Percentiles rank a stretch among this genome's conserved stretches.
Evolutionary conservation across 352 stramenopile species (phyloP).

Genomic region (Globisporangium paroecandrum): DNA sequence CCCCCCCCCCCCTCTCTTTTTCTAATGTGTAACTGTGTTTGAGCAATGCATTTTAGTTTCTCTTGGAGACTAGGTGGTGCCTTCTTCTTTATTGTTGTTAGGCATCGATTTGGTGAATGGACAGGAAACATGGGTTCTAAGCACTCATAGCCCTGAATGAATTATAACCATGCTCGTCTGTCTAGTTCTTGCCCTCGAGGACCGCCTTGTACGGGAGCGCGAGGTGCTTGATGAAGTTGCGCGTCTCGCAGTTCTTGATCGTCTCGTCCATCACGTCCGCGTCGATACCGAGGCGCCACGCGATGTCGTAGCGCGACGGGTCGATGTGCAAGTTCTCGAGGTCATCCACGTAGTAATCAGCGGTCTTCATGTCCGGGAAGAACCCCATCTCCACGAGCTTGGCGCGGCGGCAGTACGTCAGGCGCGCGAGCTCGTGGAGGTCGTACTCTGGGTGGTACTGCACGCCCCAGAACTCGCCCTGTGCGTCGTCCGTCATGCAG

Average conservation of each 20-base stretch:
- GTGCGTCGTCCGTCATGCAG: conserved; percentile 11
- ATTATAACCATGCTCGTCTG: background rate
- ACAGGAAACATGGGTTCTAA: background rate
- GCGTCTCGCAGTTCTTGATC: conserved; percentile 69
- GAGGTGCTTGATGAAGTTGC: conserved; percentile 86
- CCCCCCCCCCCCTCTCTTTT: background rate
- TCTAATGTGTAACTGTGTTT: conserved; percentile 1
- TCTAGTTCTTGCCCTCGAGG: conserved; percentile 25
- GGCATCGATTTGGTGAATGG: background rate
- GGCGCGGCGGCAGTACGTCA: conserved; percentile 66
- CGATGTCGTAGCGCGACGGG: conserved; percentile 70
- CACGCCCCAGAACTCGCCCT: conserved; percentile 80
- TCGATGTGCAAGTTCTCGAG: conserved; percentile 72
- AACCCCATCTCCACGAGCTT: conserved; percentile 71
- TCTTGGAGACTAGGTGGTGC: background rate
- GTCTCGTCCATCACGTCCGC: conserved; percentile 80
- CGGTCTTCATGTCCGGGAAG: conserved; percentile 66
- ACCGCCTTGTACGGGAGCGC: conserved; percentile 68
- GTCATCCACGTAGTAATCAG: conserved; percentile 69
- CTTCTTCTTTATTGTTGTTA: conserved; percentile 1
- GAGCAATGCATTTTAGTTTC: conserved; percentile 11
- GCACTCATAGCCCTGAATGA: background rate
- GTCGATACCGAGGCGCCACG: conserved; percentile 73
- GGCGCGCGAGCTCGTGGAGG: conserved; percentile 68
- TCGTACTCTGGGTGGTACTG: conserved; percentile 87